These are phyloP conservation scores for Rubroshorea leprosula DNA, from an alignment of 345 rosid genomes.

Conservation along the genomic window DNA sequence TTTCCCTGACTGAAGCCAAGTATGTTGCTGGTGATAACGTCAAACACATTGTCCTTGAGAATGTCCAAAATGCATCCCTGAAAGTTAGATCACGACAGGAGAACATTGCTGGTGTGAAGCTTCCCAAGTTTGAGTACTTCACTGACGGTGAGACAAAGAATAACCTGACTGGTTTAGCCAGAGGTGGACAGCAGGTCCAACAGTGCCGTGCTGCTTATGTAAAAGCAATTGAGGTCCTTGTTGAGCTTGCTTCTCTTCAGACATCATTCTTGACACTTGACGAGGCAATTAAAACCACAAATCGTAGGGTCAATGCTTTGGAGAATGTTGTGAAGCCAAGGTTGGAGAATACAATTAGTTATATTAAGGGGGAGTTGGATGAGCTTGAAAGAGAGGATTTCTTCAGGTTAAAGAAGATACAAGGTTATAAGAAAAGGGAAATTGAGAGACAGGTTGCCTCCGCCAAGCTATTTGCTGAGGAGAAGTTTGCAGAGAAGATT, in stretches of 20 bases:
- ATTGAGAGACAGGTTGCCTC: slow-evolving; percentile 46
- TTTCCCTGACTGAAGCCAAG: slow-evolving; percentile 73
- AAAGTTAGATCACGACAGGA: slow-evolving; percentile 77
- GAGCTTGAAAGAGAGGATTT: slow-evolving; percentile 94
- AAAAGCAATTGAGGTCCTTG: slow-evolving; percentile 82
- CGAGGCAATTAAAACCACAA: slow-evolving; percentile 92
- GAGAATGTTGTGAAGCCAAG: slow-evolving; percentile 93
- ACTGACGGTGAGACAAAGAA: slow-evolving; percentile 82
- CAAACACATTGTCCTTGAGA: slow-evolving; percentile 76
- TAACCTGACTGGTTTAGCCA: slow-evolving; percentile 84
- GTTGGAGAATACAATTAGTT: slow-evolving; percentile 71
- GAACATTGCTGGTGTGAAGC: slow-evolving; percentile 89
- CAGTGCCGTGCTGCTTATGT: slow-evolving; percentile 84
- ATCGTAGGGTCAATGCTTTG: slow-evolving; percentile 82
- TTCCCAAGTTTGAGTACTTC: slow-evolving; percentile 78
- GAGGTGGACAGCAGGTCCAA: slow-evolving; percentile 93
- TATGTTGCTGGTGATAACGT: slow-evolving; percentile 87
- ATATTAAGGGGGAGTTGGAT: slow-evolving; percentile 88
- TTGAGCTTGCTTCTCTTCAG: slow-evolving; percentile 94
- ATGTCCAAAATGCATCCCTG: slow-evolving; percentile 70
- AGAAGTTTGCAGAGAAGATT: slow-evolving; percentile 53
- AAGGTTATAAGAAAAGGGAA: slow-evolving; percentile 77
- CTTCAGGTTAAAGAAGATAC: slow-evolving; percentile 89
- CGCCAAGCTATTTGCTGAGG: slow-evolving; percentile 61
- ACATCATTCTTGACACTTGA: slow-evolving; percentile 91